Evolutionary conservation across 352 stramenopile genomes (phyloP), one percentile per base, ranked within the genome.

Genomic region (Phytophthora syringae): DNA sequence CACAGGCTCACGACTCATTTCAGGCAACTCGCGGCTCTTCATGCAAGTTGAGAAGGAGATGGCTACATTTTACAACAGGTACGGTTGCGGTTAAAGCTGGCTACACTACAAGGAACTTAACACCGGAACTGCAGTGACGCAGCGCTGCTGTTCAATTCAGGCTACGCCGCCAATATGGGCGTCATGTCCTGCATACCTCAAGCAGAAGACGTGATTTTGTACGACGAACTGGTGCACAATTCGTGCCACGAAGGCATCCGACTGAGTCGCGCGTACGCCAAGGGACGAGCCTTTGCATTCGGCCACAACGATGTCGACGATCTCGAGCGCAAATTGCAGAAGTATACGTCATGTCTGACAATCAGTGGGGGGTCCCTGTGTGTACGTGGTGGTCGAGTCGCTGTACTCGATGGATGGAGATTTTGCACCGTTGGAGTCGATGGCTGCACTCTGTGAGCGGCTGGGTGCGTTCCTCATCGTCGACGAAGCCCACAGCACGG

Each of bases 331-430:
- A 77, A 94, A 65, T 64, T 99, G 39, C 21, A 79, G 25, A 48
- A 81, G 24, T 83, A 51, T 45, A 32, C 61, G 52, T 20, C 52
- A 7, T 25, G 11, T 56, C 47, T 47, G 3, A 54, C 24, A 40
- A 43, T 40, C 39, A 44, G 48, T 2, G 53, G 62, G 28, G 70
- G 12, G 11, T 7, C 53, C 68, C 21, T 90, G 84, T 53, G 82
- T 98, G 34, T 90, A 99, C 47, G 89, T 99, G 24, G 90, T 98
- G n/a, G 93, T 99, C 20, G 97, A 99, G 80, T 98, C 92, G 55
- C 82, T 99, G 1, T 99, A 99, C 70, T 98, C 92, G 28, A 99
- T 99, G 97, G 97, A 99, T 82, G 97, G 97, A 13, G 96, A 99
- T 73, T 75, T 97, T 21, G 95, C 95, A 44, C 94, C 96, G 13